Evolutionary conservation across 352 stramenopile genomes (phyloP), one percentile per base, ranked within the genome.

Genomic region (Globisporangium spiculum): DNA sequence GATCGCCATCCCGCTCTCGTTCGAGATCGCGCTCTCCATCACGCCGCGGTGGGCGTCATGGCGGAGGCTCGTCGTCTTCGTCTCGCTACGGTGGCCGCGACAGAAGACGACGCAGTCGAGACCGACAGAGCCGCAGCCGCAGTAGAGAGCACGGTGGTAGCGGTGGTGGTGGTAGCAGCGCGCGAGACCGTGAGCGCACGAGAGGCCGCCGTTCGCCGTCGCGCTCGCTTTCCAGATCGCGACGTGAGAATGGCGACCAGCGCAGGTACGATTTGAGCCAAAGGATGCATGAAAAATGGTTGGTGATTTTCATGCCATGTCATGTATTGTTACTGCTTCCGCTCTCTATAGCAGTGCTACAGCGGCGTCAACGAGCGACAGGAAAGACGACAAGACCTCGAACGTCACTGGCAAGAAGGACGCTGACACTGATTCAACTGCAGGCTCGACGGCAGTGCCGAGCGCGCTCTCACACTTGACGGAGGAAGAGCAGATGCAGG

Each of bases 401-500:
- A 22, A 22, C 14, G 27, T 16, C 18, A 3, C 24, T 52, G 26
- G 20, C 1, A 48, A 32, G 7, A 71, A 71, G 30, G 57, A 77
- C 54, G 27, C 44, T 7, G 27, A 63, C 32, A 41, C 50, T 20
- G 63, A 65, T 64, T 8, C 52, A 7, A n/a, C 20, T 20, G 9
- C 56, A n/a, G 32, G n/a, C n/a, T 27, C 30, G 0, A 61, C 34
- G 16, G 10, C n/a, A 10, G 4, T 18, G 34, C 7, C 56, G 24
- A 63, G 56, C 20, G 54, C 57, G 9, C 52, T 69, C 32, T 67
- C 72, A 53, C 72, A 78, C 27, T 34, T 89, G 52, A 79, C 57
- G 18, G 88, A 97, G 62, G 83, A 96, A 74, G 78, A 96, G 69
- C 79, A 96, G 71, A 97, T 98, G 89, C 67, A 74, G 68, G 63